These are phyloP conservation scores for Chrysoporthe puriensis DNA, from an alignment of 2,329 filamentous ascomycete genomes.

Conservation along the genomic window DNA sequence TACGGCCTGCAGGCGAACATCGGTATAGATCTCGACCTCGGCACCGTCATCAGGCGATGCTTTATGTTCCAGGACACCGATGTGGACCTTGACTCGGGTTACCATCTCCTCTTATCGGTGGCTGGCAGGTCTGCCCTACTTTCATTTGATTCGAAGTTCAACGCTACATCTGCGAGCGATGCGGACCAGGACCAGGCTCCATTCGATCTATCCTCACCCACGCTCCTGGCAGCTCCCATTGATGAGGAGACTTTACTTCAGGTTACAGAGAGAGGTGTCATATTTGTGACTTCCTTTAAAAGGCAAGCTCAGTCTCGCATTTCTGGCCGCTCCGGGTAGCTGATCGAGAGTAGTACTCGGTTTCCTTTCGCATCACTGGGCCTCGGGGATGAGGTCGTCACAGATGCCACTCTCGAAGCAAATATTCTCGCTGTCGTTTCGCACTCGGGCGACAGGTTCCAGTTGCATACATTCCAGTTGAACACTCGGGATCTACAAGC, in stretches of 20 bases:
- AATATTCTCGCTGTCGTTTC: slow-evolving; percentile 49
- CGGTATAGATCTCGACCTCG: slow-evolving; percentile 58
- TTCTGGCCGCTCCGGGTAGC: background rate
- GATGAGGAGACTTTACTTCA: slow-evolving; percentile 51
- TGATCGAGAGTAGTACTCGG: slow-evolving; percentile 16
- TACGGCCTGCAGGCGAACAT: slow-evolving; percentile 72
- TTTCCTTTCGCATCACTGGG: slow-evolving; percentile 31
- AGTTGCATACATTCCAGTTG: slow-evolving; percentile 45
- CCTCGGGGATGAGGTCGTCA: slow-evolving; percentile 37
- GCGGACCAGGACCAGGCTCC: slow-evolving; percentile 44
- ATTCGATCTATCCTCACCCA: slow-evolving; percentile 58
- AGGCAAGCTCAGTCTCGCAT: slow-evolving; percentile 39
- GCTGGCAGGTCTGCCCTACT: slow-evolving; percentile 54
- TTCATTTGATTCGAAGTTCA: slow-evolving; percentile 53
- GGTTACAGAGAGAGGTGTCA: slow-evolving; percentile 54
- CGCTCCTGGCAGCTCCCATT: slow-evolving; percentile 49
- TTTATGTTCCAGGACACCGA: slow-evolving; percentile 52
- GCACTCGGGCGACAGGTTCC: slow-evolving; percentile 41
- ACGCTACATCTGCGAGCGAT: slow-evolving; percentile 37
- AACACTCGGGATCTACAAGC: slow-evolving; percentile 40
- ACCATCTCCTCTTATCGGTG: slow-evolving; percentile 51
- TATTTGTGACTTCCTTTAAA: slow-evolving; percentile 41
- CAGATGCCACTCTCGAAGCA: slow-evolving; percentile 47
- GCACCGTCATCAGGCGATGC: slow-evolving; percentile 51
- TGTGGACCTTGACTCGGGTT: slow-evolving; percentile 34